These are phyloP conservation scores for Beverwykella pulmonaria DNA, from an alignment of 495 filamentous ascomycete species.

Conservation along the genomic window DNA sequence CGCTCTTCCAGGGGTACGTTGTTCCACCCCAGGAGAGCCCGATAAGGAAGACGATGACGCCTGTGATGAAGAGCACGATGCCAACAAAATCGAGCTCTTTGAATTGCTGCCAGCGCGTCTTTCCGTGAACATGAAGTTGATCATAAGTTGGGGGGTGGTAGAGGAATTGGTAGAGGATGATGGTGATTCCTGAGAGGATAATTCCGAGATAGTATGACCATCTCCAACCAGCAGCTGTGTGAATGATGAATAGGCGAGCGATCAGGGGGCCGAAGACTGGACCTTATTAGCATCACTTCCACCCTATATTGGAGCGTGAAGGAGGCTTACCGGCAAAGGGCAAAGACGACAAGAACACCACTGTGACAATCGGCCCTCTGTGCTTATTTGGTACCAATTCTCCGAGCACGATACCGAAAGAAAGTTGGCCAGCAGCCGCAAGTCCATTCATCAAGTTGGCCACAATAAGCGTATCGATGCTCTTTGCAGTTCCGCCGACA, in stretches of 20 bases:
- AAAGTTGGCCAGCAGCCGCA: slow-evolving; percentile 45
- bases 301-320: background rate
- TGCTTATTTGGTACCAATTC: slow-evolving; percentile 45
- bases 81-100: slow-evolving; percentile 48
- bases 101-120: slow-evolving; percentile 40
- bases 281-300: background rate
- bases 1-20: slow-evolving; percentile 55
- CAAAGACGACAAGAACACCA: slow-evolving; percentile 35
- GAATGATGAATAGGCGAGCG: slow-evolving; percentile 36
- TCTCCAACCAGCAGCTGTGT: slow-evolving; percentile 50
- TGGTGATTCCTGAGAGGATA: slow-evolving; percentile 50
- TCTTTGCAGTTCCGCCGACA: slow-evolving; percentile 38
- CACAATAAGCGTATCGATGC: slow-evolving; percentile 40
- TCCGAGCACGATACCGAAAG: slow-evolving; percentile 42
- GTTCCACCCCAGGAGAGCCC: slow-evolving; percentile 53
- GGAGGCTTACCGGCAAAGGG: slow-evolving; percentile 35
- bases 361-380: slow-evolving; percentile 32
- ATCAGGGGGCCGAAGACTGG: slow-evolving; percentile 43
- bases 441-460: slow-evolving; percentile 41
- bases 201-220: slow-evolving; percentile 80
- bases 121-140: slow-evolving; percentile 40
- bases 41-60: slow-evolving; percentile 45
- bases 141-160: slow-evolving; percentile 44
- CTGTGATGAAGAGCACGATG: slow-evolving; percentile 42
- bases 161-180: slow-evolving; percentile 40